A percentile compares a stretch with the other conserved stretches of the same genome.
Conservation (phyloP, 805 yeast genomes). For the Yarrowia alimentaria region DNA sequence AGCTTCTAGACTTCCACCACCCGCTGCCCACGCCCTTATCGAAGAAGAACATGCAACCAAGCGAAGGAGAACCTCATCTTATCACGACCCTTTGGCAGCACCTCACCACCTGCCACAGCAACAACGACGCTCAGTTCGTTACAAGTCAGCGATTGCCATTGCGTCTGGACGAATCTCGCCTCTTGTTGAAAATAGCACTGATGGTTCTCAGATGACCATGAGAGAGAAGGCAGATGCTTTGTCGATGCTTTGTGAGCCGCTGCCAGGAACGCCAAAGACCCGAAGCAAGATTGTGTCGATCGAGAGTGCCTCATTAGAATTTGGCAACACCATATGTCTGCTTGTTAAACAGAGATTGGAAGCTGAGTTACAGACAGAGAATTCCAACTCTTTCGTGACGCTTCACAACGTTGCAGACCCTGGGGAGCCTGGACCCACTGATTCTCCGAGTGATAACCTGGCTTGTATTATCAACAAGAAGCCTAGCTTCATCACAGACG, state of each 20-base stretch:
- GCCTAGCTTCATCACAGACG: slow-evolving; percentile 30
- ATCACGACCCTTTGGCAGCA: slow-evolving; percentile 33
- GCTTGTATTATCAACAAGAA: slow-evolving; percentile 27
- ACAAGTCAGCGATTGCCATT: slow-evolving; percentile 31
- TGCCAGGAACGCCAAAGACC: neutral
- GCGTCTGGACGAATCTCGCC: slow-evolving; percentile 21
- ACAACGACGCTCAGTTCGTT: slow-evolving; percentile 30
- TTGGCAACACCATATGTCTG: slow-evolving; percentile 1
- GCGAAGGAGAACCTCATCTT: slow-evolving; percentile 34
- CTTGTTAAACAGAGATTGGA: neutral
- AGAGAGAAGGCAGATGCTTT: slow-evolving; percentile 35
- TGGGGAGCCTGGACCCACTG: neutral
- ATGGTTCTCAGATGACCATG: slow-evolving; percentile 28
- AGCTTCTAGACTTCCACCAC: neutral
- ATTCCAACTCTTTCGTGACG: slow-evolving; percentile 10
- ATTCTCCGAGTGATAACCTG: neutral
- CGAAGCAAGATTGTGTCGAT: slow-evolving; percentile 17
- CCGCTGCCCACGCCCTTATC: slow-evolving; percentile 22
- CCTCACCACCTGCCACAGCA: slow-evolving; percentile 10
- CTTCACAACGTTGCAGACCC: slow-evolving; percentile 13
- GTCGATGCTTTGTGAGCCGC: slow-evolving; percentile 32
- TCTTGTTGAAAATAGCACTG: slow-evolving; percentile 1
- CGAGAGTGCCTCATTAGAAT: slow-evolving; percentile 12
- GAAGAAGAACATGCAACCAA: slow-evolving; percentile 31
- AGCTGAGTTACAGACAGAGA: neutral